Evolutionary conservation across 257 asterid genomes (phyloP).

Genomic region (Rubia yunnanensis): DNA sequence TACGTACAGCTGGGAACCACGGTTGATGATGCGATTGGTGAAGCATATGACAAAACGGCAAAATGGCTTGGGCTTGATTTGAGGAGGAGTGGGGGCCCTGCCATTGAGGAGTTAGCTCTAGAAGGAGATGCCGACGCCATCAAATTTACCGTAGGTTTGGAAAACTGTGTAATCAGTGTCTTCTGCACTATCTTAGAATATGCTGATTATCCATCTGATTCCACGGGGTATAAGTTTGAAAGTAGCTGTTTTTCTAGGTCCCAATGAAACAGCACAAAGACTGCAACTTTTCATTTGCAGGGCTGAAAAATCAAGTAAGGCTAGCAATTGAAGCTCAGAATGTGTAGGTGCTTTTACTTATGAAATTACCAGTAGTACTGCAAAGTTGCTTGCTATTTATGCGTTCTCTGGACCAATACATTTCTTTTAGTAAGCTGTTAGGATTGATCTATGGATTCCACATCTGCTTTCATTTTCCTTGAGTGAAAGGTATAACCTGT

Average conservation of each 20-base stretch:
- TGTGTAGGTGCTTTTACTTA: slow-evolving; percentile 39
- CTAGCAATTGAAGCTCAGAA: slow-evolving; percentile 82
- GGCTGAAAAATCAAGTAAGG: slow-evolving; percentile 97
- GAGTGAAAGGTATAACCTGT: neutral
- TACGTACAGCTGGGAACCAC: slow-evolving; percentile 94
- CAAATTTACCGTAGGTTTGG: slow-evolving; percentile 50
- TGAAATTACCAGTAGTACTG: neutral
- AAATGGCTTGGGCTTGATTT: slow-evolving; percentile 99
- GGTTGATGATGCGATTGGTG: slow-evolving; percentile 95
- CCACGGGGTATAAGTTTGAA: slow-evolving; percentile 15
- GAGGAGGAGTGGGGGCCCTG: slow-evolving; percentile 99
- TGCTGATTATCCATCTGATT: neutral
- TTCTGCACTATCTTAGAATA: neutral
- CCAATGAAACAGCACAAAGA: slow-evolving; percentile 97
- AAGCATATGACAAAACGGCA: slow-evolving; percentile 96
- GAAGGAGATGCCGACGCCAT: slow-evolving; percentile 74
- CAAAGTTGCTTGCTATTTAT: slow-evolving; percentile 5
- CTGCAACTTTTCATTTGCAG: slow-evolving; percentile 97
- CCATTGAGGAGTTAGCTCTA: slow-evolving; percentile 86
- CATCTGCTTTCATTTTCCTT: neutral
- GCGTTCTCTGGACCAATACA: neutral
- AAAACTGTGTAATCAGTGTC: slow-evolving; percentile 5
- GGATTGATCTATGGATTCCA: neutral
- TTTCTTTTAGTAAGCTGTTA: neutral
- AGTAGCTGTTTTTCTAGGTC: slow-evolving; percentile 39